Conservation (phyloP, 1,284 basidiomycete genomes). For the Cryptococcus wingfieldii region DNA sequence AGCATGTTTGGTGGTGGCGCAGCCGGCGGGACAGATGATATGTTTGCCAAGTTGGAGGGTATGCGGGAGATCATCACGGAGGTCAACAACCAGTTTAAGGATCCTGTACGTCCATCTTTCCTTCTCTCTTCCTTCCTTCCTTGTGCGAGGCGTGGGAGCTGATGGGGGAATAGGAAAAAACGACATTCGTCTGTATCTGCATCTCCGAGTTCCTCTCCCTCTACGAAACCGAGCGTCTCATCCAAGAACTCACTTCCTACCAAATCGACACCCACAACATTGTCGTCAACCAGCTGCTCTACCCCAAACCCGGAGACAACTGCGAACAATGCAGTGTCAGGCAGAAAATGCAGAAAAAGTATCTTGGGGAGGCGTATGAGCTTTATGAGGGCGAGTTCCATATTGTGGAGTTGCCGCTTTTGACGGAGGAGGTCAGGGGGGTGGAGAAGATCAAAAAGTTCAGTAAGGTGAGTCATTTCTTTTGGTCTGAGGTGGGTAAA, state of each 20-base stretch:
- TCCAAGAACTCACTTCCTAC: slow-evolving; percentile 93
- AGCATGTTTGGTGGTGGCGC: slow-evolving; percentile 83
- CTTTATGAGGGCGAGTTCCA: slow-evolving; percentile 97
- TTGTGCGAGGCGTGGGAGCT: neutral
- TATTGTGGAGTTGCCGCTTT: slow-evolving; percentile 82
- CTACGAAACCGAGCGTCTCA: slow-evolving; percentile 96
- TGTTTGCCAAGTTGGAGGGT: slow-evolving; percentile 95
- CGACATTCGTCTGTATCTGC: slow-evolving; percentile 96
- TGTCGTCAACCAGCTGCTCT: slow-evolving; percentile 94
- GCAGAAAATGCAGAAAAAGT: slow-evolving; percentile 97
- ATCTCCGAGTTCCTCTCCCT: slow-evolving; percentile 97
- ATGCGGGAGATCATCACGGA: slow-evolving; percentile 98
- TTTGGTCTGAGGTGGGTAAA: neutral
- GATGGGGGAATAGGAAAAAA: slow-evolving; percentile 70
- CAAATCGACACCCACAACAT: slow-evolving; percentile 99
- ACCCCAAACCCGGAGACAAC: slow-evolving; percentile 84
- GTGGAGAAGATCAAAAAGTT: slow-evolving; percentile 88
- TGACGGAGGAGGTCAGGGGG: slow-evolving; percentile 95
- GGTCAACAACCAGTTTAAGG: slow-evolving; percentile 99
- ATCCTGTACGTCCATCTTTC: slow-evolving; percentile 63
- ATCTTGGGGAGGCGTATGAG: slow-evolving; percentile 87
- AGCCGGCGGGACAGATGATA: slow-evolving; percentile 72
- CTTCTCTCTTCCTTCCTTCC: too few relatives aligned
- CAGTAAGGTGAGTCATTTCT: slow-evolving; percentile 54
- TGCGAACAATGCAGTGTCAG: slow-evolving; percentile 94